A percentile compares a stretch with the other conserved stretches of the same genome.
phyloP scores from a whole-genome alignment of 371 early-diverging fungal species.

The Blyttiomyces sp. region DNA sequence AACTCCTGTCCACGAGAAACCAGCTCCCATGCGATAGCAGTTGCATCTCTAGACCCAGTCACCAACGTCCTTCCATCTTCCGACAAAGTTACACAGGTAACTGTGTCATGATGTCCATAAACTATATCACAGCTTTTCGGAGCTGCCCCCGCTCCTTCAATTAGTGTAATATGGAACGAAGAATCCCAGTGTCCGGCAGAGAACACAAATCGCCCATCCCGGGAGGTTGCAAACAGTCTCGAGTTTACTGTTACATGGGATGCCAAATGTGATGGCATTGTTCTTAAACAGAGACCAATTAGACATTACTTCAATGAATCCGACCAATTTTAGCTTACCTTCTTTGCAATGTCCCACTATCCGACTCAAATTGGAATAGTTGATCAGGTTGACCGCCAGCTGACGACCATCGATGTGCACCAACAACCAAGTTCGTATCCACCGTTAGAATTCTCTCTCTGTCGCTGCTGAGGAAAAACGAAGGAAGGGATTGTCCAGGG shows the following conservation, averaged over 20 bases:
- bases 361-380: conserved; percentile 32
- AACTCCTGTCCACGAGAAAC: background rate
- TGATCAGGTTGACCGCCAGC: conserved; percentile 6
- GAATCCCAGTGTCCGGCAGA: conserved; percentile 49
- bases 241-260: conserved; percentile 12
- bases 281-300: too few species aligned
- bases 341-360: conserved; percentile 15
- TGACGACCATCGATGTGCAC: conserved; percentile 23
- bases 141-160: conserved; percentile 14
- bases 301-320: too few species aligned
- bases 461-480: conserved; percentile 3
- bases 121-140: conserved; percentile 33
- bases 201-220: conserved; percentile 41
- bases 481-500: background rate
- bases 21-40: conserved; percentile 57
- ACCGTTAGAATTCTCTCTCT: conserved; percentile 25
- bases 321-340: too few species aligned
- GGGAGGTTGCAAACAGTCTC: conserved; percentile 34
- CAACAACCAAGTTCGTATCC: conserved; percentile 23
- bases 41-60: conserved; percentile 66
- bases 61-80: conserved; percentile 54
- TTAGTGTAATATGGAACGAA: conserved; percentile 35
- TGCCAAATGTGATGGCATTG: conserved; percentile 27
- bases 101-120: conserved; percentile 60
- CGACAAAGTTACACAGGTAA: conserved; percentile 53